Conservation (phyloP, 192 early-diverging fungal genomes). For the Phlyctochytrium planicorne region DNA sequence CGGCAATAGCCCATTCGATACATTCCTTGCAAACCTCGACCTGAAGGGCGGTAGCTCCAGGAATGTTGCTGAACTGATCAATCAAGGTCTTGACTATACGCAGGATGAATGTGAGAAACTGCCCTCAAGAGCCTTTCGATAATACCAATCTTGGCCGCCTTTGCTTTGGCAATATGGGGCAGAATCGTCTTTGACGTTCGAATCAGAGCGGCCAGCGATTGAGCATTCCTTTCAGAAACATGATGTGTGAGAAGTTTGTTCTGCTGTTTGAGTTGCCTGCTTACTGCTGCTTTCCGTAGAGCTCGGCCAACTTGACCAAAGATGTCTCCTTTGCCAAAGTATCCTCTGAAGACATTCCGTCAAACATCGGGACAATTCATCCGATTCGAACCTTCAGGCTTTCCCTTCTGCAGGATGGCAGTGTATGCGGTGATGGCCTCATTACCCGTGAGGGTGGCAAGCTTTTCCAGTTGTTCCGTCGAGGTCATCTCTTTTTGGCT, state of each 20-base stretch:
- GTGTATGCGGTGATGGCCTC: conserved; percentile 67
- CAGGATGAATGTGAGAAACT: neutral
- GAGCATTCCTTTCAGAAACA: conserved; percentile 56
- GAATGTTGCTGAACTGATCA: conserved; percentile 85
- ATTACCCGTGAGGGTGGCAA: conserved; percentile 58
- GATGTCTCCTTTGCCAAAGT: conserved; percentile 56
- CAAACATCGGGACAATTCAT: no score
- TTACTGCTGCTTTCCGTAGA: conserved; percentile 69
- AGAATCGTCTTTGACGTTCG: conserved; percentile 78
- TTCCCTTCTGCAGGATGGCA: conserved; percentile 43
- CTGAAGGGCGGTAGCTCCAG: conserved; percentile 82
- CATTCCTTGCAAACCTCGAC: conserved; percentile 91
- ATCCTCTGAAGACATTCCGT: no score
- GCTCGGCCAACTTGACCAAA: conserved; percentile 70
- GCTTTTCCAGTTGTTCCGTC: conserved; percentile 53
- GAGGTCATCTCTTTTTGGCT: conserved; percentile 47
- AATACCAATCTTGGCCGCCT: conserved; percentile 91
- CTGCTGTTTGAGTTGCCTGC: neutral
- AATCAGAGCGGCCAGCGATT: conserved; percentile 79
- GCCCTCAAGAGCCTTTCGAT: conserved; percentile 6
- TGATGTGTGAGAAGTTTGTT: neutral
- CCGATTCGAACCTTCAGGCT: neutral
- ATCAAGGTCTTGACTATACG: conserved; percentile 72
- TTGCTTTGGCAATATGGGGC: conserved; percentile 86
- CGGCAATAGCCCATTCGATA: conserved; percentile 86